Evolutionary conservation across 164 flowering plant species (phyloP), one percentile per base, ranked within the genome.

Genomic region (Tinospora cordifolia): DNA sequence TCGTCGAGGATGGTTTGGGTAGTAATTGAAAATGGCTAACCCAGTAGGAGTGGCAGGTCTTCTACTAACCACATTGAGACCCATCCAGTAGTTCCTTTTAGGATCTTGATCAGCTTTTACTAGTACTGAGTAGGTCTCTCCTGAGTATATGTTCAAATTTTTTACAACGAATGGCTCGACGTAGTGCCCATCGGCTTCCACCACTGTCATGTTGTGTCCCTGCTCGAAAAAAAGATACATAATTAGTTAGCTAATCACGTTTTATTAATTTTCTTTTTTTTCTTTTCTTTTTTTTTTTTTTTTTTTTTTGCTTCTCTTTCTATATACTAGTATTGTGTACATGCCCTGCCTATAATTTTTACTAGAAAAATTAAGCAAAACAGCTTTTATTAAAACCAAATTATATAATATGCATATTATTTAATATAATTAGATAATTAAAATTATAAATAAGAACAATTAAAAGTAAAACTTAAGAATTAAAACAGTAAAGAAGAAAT

Each of bases 121-220:
- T 1, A 90, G 66, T 8, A 90, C 95, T 0, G 92, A 87, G 73
- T 88, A 90, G 0, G 89, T 87, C 74, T 88, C 95, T 0, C 95
- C 95, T 21, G 98, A 89, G 85, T 91, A 93, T 3, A 93, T 83
- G 75, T 83, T 83, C 10, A 91, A 74, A 71, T 84, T 87, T 54
- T 91, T 74, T 0, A 87, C 81, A 13, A 79, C 81, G 65, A 91
- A 83, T 9, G 97, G 98, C 68, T 91, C 92, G 0, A 90, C 94
- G 66, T 84, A 79, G 75, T 91, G 89, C 4, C 98, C 98, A 58
- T 93, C 98, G 0, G 98, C 86, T 79, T 91, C 97, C 2, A 91
- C 94, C 2, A 93, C 87, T 1, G 94, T 91, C 97, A 93, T 80
- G 64, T 89, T 87, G 62, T 93, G 98, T 2, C 92, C 89, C 96